Base-by-base conservation (phyloP, 225 moss, liverwort and hornwort genomes). In the Neckera pumila region DNA sequence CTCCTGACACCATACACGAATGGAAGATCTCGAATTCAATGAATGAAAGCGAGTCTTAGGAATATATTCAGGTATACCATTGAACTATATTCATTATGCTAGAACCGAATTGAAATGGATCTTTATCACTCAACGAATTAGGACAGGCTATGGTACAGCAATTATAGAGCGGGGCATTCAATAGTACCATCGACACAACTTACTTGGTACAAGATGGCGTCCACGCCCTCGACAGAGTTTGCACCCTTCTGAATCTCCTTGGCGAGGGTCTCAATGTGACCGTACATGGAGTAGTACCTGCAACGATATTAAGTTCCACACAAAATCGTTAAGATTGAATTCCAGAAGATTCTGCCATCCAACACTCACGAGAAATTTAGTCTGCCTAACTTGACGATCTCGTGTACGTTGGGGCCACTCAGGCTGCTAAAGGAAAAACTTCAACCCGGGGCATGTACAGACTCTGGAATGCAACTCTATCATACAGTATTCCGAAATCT, bases 281-380 rank as follows among this genome's bases (percentile, higher is more conserved):
- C 92, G 47, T 93, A 92, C 91, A 87, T 90, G 61, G 93, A 93
- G 79, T 92, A 93, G 62, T 93, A 93, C 89, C 93, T 93, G 89
- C n/a, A 84, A 38, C 19, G 69, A 77, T 11, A 40, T n/a, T 4
- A 63, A 82, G 8, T 49, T 76, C 31, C 79, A 56, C 10, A n/a
- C 26, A 79, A 57, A 21, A 89, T 45, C 60, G 62, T 58, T 45
- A 76, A 64, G 27, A 14, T 56, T 25, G 10, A 51, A 73, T 28
- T 81, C 38, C 73, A 72, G 6, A 9, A 86, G 23, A 42, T 65
- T 62, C 51, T 53, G 11, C 53, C 77, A 40, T 64, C 86, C 33
- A 56, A 17, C 66, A 57, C 79, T 57, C 65, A 67, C 67, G 19
- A 61, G 25, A 43, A 57, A 56, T 3, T 34, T 31, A 34, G 34